phyloP scores from a whole-genome alignment of 305 asterid species.

The Salvia sclarea region DNA sequence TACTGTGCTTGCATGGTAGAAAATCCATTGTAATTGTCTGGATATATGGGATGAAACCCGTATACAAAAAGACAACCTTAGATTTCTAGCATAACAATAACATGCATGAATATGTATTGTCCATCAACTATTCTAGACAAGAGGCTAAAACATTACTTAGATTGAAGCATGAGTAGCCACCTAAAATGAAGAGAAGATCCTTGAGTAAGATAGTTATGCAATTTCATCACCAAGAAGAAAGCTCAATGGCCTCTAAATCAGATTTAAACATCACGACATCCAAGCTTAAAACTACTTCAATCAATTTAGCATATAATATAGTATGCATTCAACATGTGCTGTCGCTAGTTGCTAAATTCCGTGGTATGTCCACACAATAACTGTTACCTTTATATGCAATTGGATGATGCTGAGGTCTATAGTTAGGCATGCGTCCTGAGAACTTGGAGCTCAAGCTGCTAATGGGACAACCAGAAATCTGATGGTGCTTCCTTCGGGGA shows the following conservation, averaged over 20 bases:
- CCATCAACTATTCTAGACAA: neutral
- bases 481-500: slow-evolving; percentile 56
- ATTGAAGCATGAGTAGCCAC: slow-evolving; percentile 10
- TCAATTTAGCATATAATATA: neutral
- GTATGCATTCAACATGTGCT: neutral
- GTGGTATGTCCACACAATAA: neutral
- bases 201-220: slow-evolving; percentile 5
- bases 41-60: neutral
- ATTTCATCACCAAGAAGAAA: slow-evolving; percentile 1
- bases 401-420: slow-evolving; percentile 35
- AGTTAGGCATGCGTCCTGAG: slow-evolving; percentile 28
- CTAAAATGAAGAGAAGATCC: neutral
- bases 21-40: neutral
- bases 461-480: slow-evolving; percentile 72
- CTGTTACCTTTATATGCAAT: slow-evolving; percentile 42
- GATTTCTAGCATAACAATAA: neutral
- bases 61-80: neutral
- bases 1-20: neutral
- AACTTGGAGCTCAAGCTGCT: slow-evolving; percentile 40
- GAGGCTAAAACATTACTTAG: neutral
- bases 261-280: slow-evolving; percentile 4
- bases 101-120: neutral
- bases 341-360: neutral
- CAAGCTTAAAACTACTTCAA: neutral
- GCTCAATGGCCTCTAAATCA: neutral